phyloP scores from a whole-genome alignment of 495 filamentous ascomycete genomes.

The Hypoxylon fuscum region DNA sequence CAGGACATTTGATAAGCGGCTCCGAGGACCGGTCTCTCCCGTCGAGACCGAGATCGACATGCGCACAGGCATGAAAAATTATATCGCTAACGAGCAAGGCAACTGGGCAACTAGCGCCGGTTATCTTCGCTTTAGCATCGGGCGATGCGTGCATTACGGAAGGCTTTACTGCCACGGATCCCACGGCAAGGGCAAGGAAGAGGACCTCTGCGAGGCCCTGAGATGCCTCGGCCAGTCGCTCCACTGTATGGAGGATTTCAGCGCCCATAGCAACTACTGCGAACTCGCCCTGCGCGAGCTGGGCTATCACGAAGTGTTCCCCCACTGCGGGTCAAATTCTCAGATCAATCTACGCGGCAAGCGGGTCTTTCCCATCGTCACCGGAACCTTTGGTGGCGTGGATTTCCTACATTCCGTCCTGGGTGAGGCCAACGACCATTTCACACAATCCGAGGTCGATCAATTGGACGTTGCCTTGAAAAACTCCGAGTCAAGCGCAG shows the following conservation, averaged over 20 bases:
- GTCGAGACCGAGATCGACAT: constrained; percentile 84
- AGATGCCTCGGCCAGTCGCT: constrained; percentile 87
- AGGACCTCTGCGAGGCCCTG: constrained; percentile 89
- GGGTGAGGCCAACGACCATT: constrained; percentile 93
- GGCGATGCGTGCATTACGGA: constrained; percentile 87
- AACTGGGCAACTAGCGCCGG: constrained; percentile 88
- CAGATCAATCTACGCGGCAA: constrained; percentile 78
- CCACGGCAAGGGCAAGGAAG: constrained; percentile 72
- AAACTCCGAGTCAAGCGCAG: constrained; percentile 58
- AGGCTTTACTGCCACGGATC: constrained; percentile 82
- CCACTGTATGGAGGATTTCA: constrained; percentile 95
- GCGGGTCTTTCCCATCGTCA: constrained; percentile 85
- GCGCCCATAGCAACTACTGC: constrained; percentile 93
- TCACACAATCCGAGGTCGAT: constrained; percentile 94
- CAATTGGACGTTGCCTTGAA: constrained; percentile 82
- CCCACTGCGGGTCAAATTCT: constrained; percentile 80
- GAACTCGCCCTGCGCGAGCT: constrained; percentile 89
- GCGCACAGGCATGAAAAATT: constrained; percentile 96
- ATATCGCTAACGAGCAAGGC: constrained; percentile 91
- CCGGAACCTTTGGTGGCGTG: constrained; percentile 89
- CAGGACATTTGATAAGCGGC: constrained; percentile 80
- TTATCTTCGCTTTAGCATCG: constrained; percentile 86
- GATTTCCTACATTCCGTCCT: constrained; percentile 98
- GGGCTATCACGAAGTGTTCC: constrained; percentile 81
- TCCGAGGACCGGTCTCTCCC: constrained; percentile 77